Evolutionary conservation across 306 rosid species (phyloP), one percentile per base, ranked within the genome.

Genomic region (Parietaria judaica): DNA sequence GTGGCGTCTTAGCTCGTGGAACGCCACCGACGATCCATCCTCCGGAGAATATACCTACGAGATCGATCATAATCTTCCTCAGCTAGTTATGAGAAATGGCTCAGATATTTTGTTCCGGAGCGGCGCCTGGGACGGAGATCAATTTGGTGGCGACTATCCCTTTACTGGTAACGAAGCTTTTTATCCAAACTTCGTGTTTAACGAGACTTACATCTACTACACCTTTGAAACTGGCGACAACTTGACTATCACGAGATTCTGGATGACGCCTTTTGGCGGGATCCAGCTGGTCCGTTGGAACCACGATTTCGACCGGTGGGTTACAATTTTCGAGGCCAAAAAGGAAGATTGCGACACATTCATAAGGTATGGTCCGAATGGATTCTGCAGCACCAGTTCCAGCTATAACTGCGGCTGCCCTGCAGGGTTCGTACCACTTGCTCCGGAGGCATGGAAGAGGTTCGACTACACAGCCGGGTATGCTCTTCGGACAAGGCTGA

Each of bases 331-430:
- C 36, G 73, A 60, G 52, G 59, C 14, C 54, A 70, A 72, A 60
- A 77, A 70, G 53, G 80, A 72, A 41, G 46, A n/a, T 0, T 75
- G 78, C 48, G 84, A 79, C 60, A 8, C 13, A 4, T 79, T 68
- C 13, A 45, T 23, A 36, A 14, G 4, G 8, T 70, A 68, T 35
- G 74, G 58, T 58, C 51, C 43, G 1, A 23, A 62, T 17, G 57
- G 68, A 8, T 4, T 48, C n/a, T 70, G 68, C 15, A 12, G 70
- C 7, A 56, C 54, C 59, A n/a, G 1, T 13, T 1, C 0, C 17
- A 5, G 5, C 14, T 58, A 56, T 11, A 4, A 46, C 56, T 70
- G 74, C 38, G 34, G 9, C 8, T 70, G 74, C 34, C 55, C 66
- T 31, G 11, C 5, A 3, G 74, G 59, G 34, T 70, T 53, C 6